Conservation (phyloP, 1,284 basidiomycete species). For the Apiotrichum sp. region DNA sequence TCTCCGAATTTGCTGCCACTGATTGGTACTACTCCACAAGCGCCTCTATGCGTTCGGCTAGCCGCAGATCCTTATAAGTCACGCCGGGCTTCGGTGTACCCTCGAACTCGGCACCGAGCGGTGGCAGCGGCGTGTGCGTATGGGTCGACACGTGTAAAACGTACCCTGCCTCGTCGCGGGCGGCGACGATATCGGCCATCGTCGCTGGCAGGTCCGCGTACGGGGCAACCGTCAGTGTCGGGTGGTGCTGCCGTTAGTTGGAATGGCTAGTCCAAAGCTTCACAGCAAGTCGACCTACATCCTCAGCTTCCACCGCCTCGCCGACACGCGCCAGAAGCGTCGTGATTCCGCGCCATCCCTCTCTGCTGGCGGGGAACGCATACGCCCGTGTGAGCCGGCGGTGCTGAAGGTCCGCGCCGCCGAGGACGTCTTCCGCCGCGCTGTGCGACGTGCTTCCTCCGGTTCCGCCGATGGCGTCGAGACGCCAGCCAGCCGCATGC, state of each 20-base stretch:
- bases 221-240: slow-evolving; percentile 26
- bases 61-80: slow-evolving; percentile 34
- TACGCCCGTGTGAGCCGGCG: slow-evolving; percentile 26
- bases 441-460: not conserved
- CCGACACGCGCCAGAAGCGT: slow-evolving; percentile 12
- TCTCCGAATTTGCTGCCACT: too few relatives aligned
- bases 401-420: slow-evolving; percentile 28
- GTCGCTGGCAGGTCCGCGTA: slow-evolving; percentile 19
- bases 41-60: slow-evolving; percentile 32
- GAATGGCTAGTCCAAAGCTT: not conserved
- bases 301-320: slow-evolving; percentile 22
- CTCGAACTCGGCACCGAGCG: slow-evolving; percentile 14
- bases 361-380: slow-evolving; percentile 23
- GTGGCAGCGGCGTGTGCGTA: slow-evolving; percentile 40
- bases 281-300: slow-evolving; percentile 21
- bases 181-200: not conserved
- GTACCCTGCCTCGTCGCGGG: slow-evolving; percentile 15
- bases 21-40: slow-evolving; percentile 1
- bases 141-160: slow-evolving; percentile 33
- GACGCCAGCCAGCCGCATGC: slow-evolving; percentile 33
- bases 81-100: slow-evolving; percentile 33
- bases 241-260: slow-evolving; percentile 32
- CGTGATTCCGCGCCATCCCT: slow-evolving; percentile 28
- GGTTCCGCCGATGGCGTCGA: slow-evolving; percentile 9
- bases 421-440: not conserved